Base-by-base conservation (phyloP, 768 basidiomycete species). In the Russula brevipes region DNA sequence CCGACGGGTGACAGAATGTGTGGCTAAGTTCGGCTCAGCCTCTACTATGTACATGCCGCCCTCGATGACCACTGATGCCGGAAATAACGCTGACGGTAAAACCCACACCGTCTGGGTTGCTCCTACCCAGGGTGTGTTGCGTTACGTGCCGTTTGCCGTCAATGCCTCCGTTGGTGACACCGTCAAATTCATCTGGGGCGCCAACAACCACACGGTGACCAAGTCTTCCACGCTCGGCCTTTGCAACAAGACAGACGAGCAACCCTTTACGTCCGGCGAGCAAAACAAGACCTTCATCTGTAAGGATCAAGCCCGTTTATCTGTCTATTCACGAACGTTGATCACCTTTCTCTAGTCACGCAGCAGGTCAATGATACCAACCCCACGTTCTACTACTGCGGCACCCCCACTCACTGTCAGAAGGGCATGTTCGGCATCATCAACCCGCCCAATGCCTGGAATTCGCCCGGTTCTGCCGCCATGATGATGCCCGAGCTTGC, bases 381-480 rank as follows among this genome's bases (percentile, higher is more conserved):
- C 69, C 81, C 88, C n/a, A 79, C 78, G 59, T 90, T 80, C 82
- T 89, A 79, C 83, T 87, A 85, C 79, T 92, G 89, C 74, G 84
- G 76, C 65, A 82, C 83, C 52, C 83, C 86, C 49, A 75, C 69
- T 60, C 90, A 93, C 73, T 92, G 91, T 72, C 73, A 83, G 71
- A 85, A 88, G 80, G 91, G 89, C 69, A 92, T 92, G 89, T 92
- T 89, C 72, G 89, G 88, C 76, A 81, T 88, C 76, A 85, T 88
- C 69, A 87, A 88, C 77, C 83, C 85, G 17, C 78, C 81, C 33
- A 84, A 77, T 72, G 80, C 77, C 36, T 72, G 76, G 58, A 76
- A 51, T 68, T 79, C 58, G 72, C 78, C 33, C 62, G 73, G 78
- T 11, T 84, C 85, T 45, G 78, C 87, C 19, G 74, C 76, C 55